Evolutionary conservation across 495 filamentous ascomycete species (phyloP), one percentile per base, ranked within the genome.

Genomic region (Oleoguttula mirabilis): DNA sequence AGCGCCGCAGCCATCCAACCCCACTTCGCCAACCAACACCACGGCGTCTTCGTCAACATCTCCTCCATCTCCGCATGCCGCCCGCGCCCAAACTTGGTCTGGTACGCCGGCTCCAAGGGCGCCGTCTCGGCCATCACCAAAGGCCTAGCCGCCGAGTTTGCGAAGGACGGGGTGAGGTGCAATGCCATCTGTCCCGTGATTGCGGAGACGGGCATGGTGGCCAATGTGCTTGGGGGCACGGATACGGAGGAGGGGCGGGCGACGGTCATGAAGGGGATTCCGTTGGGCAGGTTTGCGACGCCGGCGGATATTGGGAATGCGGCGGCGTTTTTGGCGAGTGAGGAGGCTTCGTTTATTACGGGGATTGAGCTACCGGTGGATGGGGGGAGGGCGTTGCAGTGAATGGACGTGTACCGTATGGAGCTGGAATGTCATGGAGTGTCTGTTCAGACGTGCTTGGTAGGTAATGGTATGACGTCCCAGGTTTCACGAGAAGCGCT

Each of bases 251-350:
- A 82, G 60, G 82, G 81, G 48, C 59, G 75, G 40, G 66, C 72
- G 46, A 76, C 74, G 48, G 80, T 85, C 44, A 66, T 76, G 25
- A 68, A 69, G 27, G 72, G 74, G 41, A 73, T 83, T 22, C 80
- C 79, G 15, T 21, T 55, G 44, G 54, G 51, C 3, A 33, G 57
- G 36, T 36, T 55, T 30, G 52, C 56, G 17, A 53, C 51, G 37
- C 49, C 56, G 20, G 23, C 20, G 41, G 57, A 60, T 28, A 45
- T 60, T 36, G 57, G 50, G 34, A 57, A 57, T 44, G 50, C 54
- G 42, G 54, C 48, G 20, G 22, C 34, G 24, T 60, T 55, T 36
- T 50, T 60, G 40, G 51, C 57, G 39, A 59, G 56, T 24, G 57
- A 59, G 12, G 56, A 60, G 41, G 54, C 56, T 5, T 46, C 41